Percentiles rank a stretch among this genome's conserved stretches.
phyloP scores from a whole-genome alignment of 148 eudicot genomes.

The Arbutus unedo region DNA sequence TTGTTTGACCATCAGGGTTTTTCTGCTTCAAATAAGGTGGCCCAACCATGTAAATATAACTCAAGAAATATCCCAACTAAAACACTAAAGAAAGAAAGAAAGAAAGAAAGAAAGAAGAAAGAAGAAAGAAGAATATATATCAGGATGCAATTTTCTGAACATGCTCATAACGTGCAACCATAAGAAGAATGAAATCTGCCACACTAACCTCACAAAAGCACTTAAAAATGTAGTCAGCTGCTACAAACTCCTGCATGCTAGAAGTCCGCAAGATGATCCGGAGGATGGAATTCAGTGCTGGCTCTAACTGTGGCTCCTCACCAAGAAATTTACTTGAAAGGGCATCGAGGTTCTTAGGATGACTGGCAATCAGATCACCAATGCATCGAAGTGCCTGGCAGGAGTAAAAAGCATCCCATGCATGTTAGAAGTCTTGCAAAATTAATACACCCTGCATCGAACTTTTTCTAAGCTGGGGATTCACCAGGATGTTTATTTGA shows the following conservation, averaged over 20 bases:
- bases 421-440: constrained; percentile 7
- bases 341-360: constrained; percentile 67
- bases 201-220: constrained; percentile 81
- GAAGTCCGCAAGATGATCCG: constrained; percentile 82
- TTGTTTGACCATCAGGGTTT: constrained; percentile 78
- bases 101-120: background rate
- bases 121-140: background rate
- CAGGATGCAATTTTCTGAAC: constrained; percentile 2
- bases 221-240: constrained; percentile 88
- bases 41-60: constrained; percentile 12
- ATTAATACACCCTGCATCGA: background rate
- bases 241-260: constrained; percentile 77
- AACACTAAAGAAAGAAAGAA: background rate
- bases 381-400: constrained; percentile 79
- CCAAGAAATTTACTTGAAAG: constrained; percentile 87
- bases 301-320: constrained; percentile 76
- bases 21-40: constrained; percentile 45
- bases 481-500: background rate
- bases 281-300: constrained; percentile 81
- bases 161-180: background rate
- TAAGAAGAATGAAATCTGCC: background rate
- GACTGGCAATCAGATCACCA: constrained; percentile 67
- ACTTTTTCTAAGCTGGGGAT: background rate
- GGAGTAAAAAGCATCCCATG: background rate
- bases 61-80: background rate